Conservation (phyloP, 2,329 filamentous ascomycete species). For the Fusarium xylarioides region DNA sequence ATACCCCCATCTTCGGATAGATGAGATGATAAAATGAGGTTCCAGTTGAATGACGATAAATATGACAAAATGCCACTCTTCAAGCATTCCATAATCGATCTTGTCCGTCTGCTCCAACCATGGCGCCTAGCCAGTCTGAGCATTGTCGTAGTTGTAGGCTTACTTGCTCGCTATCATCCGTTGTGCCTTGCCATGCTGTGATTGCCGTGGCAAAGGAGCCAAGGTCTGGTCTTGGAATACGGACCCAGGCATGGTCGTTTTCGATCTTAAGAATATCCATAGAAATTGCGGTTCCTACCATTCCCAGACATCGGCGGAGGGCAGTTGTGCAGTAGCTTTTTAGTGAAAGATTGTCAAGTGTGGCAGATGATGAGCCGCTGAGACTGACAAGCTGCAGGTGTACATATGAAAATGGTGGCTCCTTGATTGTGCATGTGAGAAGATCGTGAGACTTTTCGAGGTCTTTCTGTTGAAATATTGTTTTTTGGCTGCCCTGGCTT, state of each 20-base stretch:
- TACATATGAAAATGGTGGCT: slow-evolving; percentile 64
- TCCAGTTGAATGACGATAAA: slow-evolving; percentile 28
- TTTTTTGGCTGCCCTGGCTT: slow-evolving; percentile 33
- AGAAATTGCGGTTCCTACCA: slow-evolving; percentile 71
- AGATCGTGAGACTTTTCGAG: slow-evolving; percentile 58
- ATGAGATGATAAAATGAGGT: slow-evolving; percentile 32
- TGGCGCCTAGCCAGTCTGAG: slow-evolving; percentile 71
- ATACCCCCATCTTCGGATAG: slow-evolving; percentile 40
- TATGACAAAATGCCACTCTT: slow-evolving; percentile 36
- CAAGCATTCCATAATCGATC: slow-evolving; percentile 58
- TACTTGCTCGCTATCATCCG: slow-evolving; percentile 54
- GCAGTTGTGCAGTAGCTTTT: slow-evolving; percentile 71
- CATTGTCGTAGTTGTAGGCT: slow-evolving; percentile 65
- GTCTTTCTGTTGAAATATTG: slow-evolving; percentile 44
- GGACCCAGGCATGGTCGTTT: slow-evolving; percentile 67
- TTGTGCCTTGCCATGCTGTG: slow-evolving; percentile 68
- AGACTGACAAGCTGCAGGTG: slow-evolving; percentile 59
- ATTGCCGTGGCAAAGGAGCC: slow-evolving; percentile 69
- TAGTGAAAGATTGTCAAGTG: slow-evolving; percentile 69
- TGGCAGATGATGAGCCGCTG: slow-evolving; percentile 23
- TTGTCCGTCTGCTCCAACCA: slow-evolving; percentile 60
- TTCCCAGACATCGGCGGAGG: slow-evolving; percentile 74
- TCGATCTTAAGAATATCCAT: slow-evolving; percentile 75
- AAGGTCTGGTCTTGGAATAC: slow-evolving; percentile 70
- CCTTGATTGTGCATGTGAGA: slow-evolving; percentile 60